Evolutionary conservation across 768 basidiomycete species (phyloP).

Genomic region (Leccinum rimulosum): DNA sequence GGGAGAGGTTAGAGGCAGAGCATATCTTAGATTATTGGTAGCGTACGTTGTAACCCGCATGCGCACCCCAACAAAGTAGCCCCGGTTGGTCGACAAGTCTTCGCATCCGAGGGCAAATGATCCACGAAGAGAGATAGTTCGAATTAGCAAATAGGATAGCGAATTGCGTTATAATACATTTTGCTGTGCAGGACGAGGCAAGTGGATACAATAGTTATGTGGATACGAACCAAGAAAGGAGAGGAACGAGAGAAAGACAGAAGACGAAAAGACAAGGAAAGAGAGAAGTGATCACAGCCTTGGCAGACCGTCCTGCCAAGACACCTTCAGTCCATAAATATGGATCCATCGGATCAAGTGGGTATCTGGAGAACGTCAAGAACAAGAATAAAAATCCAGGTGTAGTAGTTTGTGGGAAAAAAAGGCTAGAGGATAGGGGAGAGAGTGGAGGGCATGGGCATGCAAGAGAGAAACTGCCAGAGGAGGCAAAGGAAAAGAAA

Average conservation of each 20-base stretch:
- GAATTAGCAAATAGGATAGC: conserved; percentile 17
- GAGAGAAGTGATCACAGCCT: neutral
- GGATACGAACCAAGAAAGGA: neutral
- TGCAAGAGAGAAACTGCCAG: neutral
- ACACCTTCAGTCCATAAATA: neutral
- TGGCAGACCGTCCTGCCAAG: conserved; percentile 2
- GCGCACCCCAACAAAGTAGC: too few relatives aligned
- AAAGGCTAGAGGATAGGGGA: neutral
- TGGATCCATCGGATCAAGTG: conserved; percentile 1
- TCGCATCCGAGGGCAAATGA: neutral
- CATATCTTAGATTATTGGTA: too few relatives aligned
- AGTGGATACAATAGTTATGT: conserved; percentile 19
- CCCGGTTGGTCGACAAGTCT: too few relatives aligned
- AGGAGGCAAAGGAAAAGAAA: neutral
- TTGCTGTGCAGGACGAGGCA: conserved; percentile 8
- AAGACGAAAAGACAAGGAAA: neutral
- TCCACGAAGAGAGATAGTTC: neutral
- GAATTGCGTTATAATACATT: conserved; percentile 22
- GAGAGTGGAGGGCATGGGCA: neutral
- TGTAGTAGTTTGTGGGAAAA: conserved; percentile 1
- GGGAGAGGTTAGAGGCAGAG: too few relatives aligned
- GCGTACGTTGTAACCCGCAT: too few relatives aligned
- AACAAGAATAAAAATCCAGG: neutral
- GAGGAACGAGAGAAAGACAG: neutral
- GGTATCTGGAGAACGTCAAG: conserved; percentile 9